Base-by-base conservation (phyloP, 2,329 filamentous ascomycete species). In the Aureobasidium sp. region DNA sequence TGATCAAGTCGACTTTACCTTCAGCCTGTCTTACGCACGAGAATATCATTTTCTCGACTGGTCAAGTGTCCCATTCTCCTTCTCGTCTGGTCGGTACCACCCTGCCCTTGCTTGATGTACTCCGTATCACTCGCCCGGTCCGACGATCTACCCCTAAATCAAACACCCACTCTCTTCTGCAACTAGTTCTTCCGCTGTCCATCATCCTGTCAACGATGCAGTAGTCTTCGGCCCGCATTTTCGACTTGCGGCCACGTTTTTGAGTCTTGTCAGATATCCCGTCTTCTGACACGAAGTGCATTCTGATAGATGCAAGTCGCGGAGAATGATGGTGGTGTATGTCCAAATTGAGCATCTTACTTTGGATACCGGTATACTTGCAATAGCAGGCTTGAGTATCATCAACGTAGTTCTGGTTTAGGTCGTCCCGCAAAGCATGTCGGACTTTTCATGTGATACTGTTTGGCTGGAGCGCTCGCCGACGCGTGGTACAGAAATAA, bases 121-220 rank as follows among this genome's bases (percentile, higher is more conserved):
- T 25, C 22, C 22, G 22, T 37, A 27, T n/a, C 55, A 27, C 37
- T 12, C 37, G 9, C 17, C 39, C 39, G 53, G 45, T 27, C 27
- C 39, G 39, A 45, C 39, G 39, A 57, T 58, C 42, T 8, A 29
- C 55, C 31, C 55, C 42, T 47, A 36, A 31, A 45, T 20, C 31
- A 27, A 27, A 37, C 51, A n/a, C 3, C 14, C 42, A 29, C 31
- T 31, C 11, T 44, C 17, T n/a, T 39, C 55, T 58, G 55, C 55
- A 58, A 31, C 55, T 58, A 58, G 31, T 12, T 5, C n/a, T 39
- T 31, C 42, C 42, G 42, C 55, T 58, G 31, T 58, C 55, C 47
- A 58, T 37, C 20, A 36, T 22, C 25, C 42, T 58, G 55, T 58
- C 55, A 58, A 57, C 22, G 25, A 31, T 57, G 39, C 53, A 44